phyloP scores from a whole-genome alignment of 2,329 filamentous ascomycete species.

The Talaromyces funiculosus region DNA sequence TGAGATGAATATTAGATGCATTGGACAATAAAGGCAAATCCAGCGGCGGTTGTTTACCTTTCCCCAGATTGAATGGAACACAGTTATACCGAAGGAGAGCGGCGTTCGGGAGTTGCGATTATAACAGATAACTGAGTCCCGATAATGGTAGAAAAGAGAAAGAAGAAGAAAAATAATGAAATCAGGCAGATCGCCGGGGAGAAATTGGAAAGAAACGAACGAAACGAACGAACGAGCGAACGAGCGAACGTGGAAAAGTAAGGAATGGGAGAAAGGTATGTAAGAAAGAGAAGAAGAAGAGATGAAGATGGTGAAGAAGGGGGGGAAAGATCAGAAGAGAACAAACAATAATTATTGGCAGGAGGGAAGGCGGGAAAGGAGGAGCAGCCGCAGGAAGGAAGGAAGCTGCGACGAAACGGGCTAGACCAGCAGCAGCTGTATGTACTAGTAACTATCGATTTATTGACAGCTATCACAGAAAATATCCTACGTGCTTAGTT shows the following conservation, averaged over 20 bases:
- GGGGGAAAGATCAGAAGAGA: not conserved
- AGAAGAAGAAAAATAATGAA: slow-evolving; percentile 10
- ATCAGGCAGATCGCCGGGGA: slow-evolving; percentile 11
- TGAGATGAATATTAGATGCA: not conserved
- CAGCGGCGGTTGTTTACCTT: not conserved
- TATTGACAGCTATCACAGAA: not conserved
- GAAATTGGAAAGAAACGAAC: slow-evolving; percentile 19
- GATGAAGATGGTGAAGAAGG: slow-evolving; percentile 16
- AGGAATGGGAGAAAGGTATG: slow-evolving; percentile 17
- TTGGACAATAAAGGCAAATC: not conserved
- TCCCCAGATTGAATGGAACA: slow-evolving; percentile 6
- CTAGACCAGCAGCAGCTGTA: not conserved
- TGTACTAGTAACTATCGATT: not conserved
- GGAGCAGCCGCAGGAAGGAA: slow-evolving; percentile 8
- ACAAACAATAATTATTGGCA: slow-evolving; percentile 1
- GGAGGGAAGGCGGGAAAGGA: slow-evolving; percentile 7
- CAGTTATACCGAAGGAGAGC: slow-evolving; percentile 15
- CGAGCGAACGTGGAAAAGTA: slow-evolving; percentile 21
- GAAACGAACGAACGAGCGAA: slow-evolving; percentile 15
- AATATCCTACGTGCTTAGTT: not conserved
- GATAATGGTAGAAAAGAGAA: not conserved
- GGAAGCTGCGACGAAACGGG: slow-evolving; percentile 9
- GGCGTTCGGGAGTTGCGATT: slow-evolving; percentile 13
- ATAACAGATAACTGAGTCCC: not conserved
- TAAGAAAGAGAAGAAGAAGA: slow-evolving; percentile 12